Percentiles rank a stretch among this genome's conserved stretches.
These are phyloP conservation scores for Endothia cerciana DNA, from an alignment of 2,329 filamentous ascomycete genomes.

Conservation along the genomic window DNA sequence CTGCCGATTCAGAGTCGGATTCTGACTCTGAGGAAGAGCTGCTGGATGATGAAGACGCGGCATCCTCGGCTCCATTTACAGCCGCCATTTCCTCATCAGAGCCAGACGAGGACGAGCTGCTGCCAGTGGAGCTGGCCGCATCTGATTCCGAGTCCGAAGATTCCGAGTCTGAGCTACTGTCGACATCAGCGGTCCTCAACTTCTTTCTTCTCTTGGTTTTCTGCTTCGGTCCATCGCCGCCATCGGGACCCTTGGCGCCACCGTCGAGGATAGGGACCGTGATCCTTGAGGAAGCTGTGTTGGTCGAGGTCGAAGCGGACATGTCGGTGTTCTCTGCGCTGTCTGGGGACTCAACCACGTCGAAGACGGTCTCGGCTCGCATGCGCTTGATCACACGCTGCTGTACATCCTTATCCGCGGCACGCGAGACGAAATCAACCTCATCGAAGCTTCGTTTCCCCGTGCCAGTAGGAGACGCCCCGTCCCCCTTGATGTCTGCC, in stretches of 20 bases:
- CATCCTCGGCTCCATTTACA: slow-evolving; percentile 20
- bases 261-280: slow-evolving; percentile 31
- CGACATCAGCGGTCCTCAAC: slow-evolving; percentile 52
- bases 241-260: slow-evolving; percentile 24
- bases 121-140: slow-evolving; percentile 35
- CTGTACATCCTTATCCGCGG: slow-evolving; percentile 56
- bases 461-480: slow-evolving; percentile 28
- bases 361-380: slow-evolving; percentile 62
- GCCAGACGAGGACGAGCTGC: slow-evolving; percentile 43
- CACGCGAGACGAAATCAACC: slow-evolving; percentile 53
- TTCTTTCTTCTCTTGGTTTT: slow-evolving; percentile 57
- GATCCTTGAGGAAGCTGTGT: slow-evolving; percentile 34
- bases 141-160: slow-evolving; percentile 45
- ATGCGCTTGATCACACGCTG: slow-evolving; percentile 64
- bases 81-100: slow-evolving; percentile 35
- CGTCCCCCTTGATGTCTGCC: slow-evolving; percentile 43
- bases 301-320: slow-evolving; percentile 35
- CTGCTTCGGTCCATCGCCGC: slow-evolving; percentile 48
- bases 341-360: slow-evolving; percentile 53
- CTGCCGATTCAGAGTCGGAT: slow-evolving; percentile 30
- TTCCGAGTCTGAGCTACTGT: slow-evolving; percentile 41
- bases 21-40: slow-evolving; percentile 33
- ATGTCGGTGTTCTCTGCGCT: slow-evolving; percentile 44
- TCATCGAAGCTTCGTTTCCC: slow-evolving; percentile 55
- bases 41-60: slow-evolving; percentile 33